phyloP scores from a whole-genome alignment of 805 yeast species.

The Zygosaccharomyces gambellarensis region DNA sequence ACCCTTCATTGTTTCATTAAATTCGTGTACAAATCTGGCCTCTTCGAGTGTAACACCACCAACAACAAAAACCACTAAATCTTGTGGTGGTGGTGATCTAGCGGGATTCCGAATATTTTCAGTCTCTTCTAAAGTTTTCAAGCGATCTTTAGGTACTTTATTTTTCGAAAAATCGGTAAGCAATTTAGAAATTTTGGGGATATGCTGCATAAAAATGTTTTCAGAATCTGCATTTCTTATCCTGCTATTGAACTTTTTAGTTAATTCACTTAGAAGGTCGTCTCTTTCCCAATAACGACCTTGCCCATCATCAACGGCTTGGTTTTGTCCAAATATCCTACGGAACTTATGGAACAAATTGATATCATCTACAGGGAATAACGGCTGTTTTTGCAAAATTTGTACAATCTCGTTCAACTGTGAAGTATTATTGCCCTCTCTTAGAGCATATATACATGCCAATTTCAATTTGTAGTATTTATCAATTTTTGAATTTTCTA shows the following conservation, averaged over 20 bases:
- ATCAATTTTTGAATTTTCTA: slow-evolving; percentile 43
- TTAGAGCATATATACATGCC: slow-evolving; percentile 65
- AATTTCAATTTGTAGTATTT: slow-evolving; percentile 63
- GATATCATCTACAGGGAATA: slow-evolving; percentile 38
- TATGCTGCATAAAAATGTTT: slow-evolving; percentile 86
- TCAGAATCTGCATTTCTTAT: slow-evolving; percentile 42
- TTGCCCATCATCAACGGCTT: slow-evolving; percentile 4
- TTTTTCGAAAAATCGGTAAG: slow-evolving; percentile 36
- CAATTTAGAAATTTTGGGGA: slow-evolving; percentile 54
- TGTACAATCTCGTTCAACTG: slow-evolving; percentile 43
- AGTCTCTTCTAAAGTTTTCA: slow-evolving; percentile 38
- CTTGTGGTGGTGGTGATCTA: slow-evolving; percentile 42
- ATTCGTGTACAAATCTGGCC: slow-evolving; percentile 71
- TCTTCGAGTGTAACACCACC: slow-evolving; percentile 96
- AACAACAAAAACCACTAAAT: slow-evolving; percentile 63
- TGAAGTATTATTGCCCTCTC: slow-evolving; percentile 59
- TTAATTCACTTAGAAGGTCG: slow-evolving; percentile 32
- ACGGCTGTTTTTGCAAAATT: slow-evolving; percentile 32
- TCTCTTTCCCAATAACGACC: slow-evolving; percentile 18
- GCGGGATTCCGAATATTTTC: slow-evolving; percentile 1
- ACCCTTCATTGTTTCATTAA: slow-evolving; percentile 46
- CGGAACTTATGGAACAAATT: slow-evolving; percentile 45
- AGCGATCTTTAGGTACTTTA: slow-evolving; percentile 33
- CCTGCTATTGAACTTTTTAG: slow-evolving; percentile 34
- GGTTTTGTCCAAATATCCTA: slow-evolving; percentile 22